A percentile compares a stretch with the other conserved stretches of the same genome.
Conservation (phyloP, 1,139 yeast genomes). For the Taphrina deformans region DNA sequence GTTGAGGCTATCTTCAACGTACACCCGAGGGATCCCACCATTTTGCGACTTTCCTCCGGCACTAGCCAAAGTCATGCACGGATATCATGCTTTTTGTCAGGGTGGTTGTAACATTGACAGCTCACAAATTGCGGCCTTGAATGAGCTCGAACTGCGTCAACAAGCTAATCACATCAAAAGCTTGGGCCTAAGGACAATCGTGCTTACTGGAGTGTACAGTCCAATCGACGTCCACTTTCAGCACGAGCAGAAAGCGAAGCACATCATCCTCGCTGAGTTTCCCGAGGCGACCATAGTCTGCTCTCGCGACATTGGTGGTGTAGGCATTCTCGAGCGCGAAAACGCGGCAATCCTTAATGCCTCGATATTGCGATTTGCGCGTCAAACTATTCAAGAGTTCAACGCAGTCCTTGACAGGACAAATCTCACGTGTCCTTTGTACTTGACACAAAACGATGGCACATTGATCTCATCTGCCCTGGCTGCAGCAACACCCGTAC, state of each 20-base stretch:
- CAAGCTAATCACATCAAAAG: slow-evolving; percentile 45
- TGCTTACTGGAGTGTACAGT: slow-evolving; percentile 49
- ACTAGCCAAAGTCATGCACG: slow-evolving; percentile 44
- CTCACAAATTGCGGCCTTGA: slow-evolving; percentile 44
- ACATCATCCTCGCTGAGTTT: slow-evolving; percentile 43
- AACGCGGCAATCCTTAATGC: slow-evolving; percentile 52
- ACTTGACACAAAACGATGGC: slow-evolving; percentile 52
- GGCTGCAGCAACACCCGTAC: slow-evolving; percentile 48
- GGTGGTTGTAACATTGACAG: slow-evolving; percentile 53
- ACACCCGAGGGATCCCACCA: slow-evolving; percentile 47
- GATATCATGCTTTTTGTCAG: slow-evolving; percentile 45
- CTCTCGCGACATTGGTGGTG: slow-evolving; percentile 49
- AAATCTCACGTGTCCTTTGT: slow-evolving; percentile 48
- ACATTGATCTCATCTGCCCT: slow-evolving; percentile 48
- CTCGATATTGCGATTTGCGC: slow-evolving; percentile 49
- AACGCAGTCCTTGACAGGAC: slow-evolving; percentile 45
- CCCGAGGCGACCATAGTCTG: slow-evolving; percentile 47
- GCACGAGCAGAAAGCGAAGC: slow-evolving; percentile 47
- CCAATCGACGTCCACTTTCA: slow-evolving; percentile 42
- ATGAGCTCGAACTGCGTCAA: slow-evolving; percentile 44
- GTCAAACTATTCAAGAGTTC: slow-evolving; percentile 47
- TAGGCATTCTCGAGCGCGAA: slow-evolving; percentile 51
- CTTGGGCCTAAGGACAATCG: slow-evolving; percentile 46
- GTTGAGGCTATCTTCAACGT: slow-evolving; percentile 49
- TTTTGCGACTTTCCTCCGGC: slow-evolving; percentile 51